phyloP scores from a whole-genome alignment of 306 rosid genomes.

The Corylus avellana region DNA sequence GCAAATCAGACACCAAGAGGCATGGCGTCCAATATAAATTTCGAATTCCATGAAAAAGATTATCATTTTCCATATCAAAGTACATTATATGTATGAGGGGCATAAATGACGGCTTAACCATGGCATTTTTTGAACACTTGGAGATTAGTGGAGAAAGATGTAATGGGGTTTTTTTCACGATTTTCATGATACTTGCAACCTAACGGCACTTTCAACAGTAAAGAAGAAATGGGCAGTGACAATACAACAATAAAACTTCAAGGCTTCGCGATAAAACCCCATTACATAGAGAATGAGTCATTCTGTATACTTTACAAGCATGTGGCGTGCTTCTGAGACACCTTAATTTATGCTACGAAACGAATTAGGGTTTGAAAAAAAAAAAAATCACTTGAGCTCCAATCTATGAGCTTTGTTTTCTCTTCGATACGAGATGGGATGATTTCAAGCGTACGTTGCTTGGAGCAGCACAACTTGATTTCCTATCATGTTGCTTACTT shows the following conservation, averaged over 20 bases:
- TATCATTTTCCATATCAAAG: not conserved
- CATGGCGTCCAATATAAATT: not conserved
- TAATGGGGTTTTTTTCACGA: not conserved
- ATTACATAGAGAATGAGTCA: not conserved
- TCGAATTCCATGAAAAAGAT: not conserved
- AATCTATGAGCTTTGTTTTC: too few relatives aligned
- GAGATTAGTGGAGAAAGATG: not conserved
- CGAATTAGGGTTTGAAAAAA: not conserved
- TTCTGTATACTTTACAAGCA: constrained; percentile 25
- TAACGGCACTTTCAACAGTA: not conserved
- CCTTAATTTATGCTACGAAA: not conserved
- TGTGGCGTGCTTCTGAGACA: constrained; percentile 1
- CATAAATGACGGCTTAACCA: not conserved
- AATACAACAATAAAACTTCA: not conserved
- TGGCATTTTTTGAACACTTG: not conserved
- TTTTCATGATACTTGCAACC: not conserved
- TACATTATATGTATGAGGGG: not conserved
- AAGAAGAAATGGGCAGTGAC: not conserved
- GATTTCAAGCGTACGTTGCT: too few relatives aligned
- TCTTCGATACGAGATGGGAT: too few relatives aligned
- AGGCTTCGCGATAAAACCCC: not conserved
- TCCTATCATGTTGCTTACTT: too few relatives aligned
- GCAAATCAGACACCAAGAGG: not conserved
- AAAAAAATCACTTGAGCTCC: not conserved
- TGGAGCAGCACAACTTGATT: too few relatives aligned